phyloP scores from a whole-genome alignment of 805 yeast genomes.

The Barnettozyma botsteinii region DNA sequence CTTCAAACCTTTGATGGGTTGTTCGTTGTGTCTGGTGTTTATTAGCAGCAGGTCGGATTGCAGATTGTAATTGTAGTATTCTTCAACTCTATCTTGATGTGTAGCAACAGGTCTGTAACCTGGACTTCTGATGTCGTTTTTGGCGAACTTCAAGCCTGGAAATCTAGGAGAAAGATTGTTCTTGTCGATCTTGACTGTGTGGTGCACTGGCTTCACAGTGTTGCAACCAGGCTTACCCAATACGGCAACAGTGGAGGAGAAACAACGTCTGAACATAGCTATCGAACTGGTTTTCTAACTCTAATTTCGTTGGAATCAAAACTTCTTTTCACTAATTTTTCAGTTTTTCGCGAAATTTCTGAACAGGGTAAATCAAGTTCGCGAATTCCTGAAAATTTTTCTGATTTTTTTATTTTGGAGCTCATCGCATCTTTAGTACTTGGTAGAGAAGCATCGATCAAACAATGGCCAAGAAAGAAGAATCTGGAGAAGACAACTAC shows the following conservation, averaged over 20 bases:
- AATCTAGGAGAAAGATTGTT: conserved; percentile 68
- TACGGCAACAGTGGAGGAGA: conserved; percentile 22
- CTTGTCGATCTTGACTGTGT: conserved; percentile 71
- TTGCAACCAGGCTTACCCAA: conserved; percentile 53
- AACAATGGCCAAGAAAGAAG: conserved; percentile 41
- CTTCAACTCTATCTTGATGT: conserved; percentile 73
- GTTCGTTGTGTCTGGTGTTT: conserved; percentile 63
- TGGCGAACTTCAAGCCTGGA: conserved; percentile 58
- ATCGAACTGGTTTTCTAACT: background rate
- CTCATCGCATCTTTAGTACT: conserved; percentile 12
- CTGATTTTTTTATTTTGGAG: conserved; percentile 6
- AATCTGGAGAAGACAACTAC: conserved; percentile 62
- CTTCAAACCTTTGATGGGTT: conserved; percentile 52
- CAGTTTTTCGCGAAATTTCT: background rate
- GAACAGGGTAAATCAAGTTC: no score
- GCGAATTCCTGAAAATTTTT: conserved; percentile 4
- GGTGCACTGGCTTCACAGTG: conserved; percentile 88
- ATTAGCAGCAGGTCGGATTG: conserved; percentile 74
- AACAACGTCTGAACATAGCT: conserved; percentile 16
- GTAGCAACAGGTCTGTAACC: conserved; percentile 68
- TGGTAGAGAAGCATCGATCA: background rate
- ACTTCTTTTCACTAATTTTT: background rate
- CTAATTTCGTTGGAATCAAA: background rate
- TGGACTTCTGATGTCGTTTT: conserved; percentile 74
- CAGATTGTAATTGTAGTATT: conserved; percentile 70